Evolutionary conservation across 129 eudicot species (phyloP).

Genomic region (Helianthus tuberosus): DNA sequence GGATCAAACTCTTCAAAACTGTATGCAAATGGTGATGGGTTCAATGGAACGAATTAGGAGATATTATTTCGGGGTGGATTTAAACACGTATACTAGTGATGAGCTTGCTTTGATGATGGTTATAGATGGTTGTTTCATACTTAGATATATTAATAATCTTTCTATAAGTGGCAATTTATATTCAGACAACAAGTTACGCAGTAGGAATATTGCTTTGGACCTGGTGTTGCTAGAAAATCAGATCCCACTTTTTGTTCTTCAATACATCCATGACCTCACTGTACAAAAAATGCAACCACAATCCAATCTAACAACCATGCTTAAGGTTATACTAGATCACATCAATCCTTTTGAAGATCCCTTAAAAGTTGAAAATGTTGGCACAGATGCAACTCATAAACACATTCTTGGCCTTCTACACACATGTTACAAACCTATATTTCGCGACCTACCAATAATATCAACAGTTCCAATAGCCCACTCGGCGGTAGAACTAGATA

Average conservation of each 20-base stretch:
- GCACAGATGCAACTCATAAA: background rate
- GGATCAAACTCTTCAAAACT: background rate
- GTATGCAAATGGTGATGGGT: background rate
- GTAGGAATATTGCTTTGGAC: background rate
- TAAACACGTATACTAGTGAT: background rate
- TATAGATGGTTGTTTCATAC: constrained; percentile 26
- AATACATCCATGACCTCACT: constrained; percentile 16
- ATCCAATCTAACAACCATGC: background rate
- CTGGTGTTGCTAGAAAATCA: constrained; percentile 26
- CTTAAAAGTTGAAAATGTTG: background rate
- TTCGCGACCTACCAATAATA: background rate
- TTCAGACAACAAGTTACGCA: too few species aligned
- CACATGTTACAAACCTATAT: background rate
- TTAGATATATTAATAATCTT: background rate
- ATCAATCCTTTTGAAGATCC: background rate
- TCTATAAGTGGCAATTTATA: too few species aligned
- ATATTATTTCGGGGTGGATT: background rate
- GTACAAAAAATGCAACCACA: background rate
- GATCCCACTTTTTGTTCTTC: constrained; percentile 23
- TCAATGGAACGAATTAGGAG: background rate
- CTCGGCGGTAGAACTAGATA: constrained; percentile 8
- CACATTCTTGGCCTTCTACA: constrained; percentile 16
- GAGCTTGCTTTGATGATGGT: constrained; percentile 25
- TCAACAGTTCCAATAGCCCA: background rate
- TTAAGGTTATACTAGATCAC: background rate